Evolutionary conservation across 345 rosid species (phyloP).

Genomic region (Lagerstroemia speciosa): DNA sequence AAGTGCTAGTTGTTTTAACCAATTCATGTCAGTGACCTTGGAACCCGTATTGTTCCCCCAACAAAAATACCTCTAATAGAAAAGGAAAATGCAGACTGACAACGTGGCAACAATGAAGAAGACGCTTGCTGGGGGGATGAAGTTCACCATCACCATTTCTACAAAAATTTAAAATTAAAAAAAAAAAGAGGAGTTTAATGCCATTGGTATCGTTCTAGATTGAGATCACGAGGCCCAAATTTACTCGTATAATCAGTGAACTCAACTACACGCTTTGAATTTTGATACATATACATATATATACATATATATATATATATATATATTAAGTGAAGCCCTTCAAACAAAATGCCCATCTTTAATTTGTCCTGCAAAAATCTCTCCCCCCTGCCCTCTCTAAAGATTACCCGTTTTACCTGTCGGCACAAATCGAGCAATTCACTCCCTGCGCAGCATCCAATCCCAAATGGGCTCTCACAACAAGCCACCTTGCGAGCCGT

Average conservation of each 20-base stretch:
- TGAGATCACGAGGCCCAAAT: no score
- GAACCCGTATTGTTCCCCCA: no score
- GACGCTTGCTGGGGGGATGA: neutral
- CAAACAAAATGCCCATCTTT: conserved; percentile 6
- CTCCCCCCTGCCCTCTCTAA: conserved; percentile 10
- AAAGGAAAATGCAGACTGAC: neutral
- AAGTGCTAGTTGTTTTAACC: no score
- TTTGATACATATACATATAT: no score
- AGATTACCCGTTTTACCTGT: neutral
- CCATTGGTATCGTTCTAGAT: no score
- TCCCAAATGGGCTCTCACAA: neutral
- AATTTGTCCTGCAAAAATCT: conserved; percentile 21
- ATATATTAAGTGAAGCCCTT: no score
- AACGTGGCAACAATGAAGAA: conserved; percentile 9
- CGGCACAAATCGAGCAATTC: neutral
- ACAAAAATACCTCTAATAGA: neutral
- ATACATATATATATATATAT: no score
- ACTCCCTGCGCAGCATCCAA: neutral
- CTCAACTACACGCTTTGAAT: no score
- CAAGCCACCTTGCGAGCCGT: neutral
- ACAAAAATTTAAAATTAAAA: neutral
- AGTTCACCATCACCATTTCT: neutral
- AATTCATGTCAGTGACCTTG: no score
- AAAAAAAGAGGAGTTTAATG: no score
- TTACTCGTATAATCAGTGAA: no score